Evolutionary conservation across 2,329 filamentous ascomycete species (phyloP).

Genomic region (Talaromyces sp.): DNA sequence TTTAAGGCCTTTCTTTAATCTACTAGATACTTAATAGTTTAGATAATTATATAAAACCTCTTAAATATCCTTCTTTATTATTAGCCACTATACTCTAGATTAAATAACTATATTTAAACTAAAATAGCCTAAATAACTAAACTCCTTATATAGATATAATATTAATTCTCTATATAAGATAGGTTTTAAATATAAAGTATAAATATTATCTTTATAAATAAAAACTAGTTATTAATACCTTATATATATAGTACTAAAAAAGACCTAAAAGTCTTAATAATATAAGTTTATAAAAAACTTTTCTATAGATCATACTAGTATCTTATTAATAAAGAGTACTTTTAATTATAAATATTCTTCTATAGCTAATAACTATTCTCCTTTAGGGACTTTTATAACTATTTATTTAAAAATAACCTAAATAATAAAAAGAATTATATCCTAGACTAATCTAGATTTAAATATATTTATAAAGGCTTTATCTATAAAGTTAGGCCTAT

Average conservation of each 20-base stretch:
- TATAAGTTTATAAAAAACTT: too few species aligned
- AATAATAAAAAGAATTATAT: too few species aligned
- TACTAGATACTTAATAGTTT: background rate
- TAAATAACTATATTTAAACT: background rate
- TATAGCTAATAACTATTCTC: too few species aligned
- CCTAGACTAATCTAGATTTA: too few species aligned
- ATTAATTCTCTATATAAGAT: background rate
- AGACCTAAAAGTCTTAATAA: background rate
- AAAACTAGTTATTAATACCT: background rate
- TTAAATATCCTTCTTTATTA: too few species aligned
- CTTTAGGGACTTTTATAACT: too few species aligned
- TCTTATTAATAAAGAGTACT: too few species aligned
- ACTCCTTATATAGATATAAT: background rate
- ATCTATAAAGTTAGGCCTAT: too few species aligned
- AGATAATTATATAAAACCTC: background rate
- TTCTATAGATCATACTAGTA: too few species aligned
- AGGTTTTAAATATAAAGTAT: background rate
- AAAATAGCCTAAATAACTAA: background rate
- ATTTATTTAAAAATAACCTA: too few species aligned
- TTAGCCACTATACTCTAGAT: background rate
- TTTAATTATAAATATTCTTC: too few species aligned
- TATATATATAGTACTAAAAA: background rate
- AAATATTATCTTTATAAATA: slow-evolving; percentile 20
- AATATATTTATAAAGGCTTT: too few species aligned
- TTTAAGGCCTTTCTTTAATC: background rate